Base-by-base conservation (phyloP, 352 stramenopile species). In the Phytophthora cryptogea region DNA sequence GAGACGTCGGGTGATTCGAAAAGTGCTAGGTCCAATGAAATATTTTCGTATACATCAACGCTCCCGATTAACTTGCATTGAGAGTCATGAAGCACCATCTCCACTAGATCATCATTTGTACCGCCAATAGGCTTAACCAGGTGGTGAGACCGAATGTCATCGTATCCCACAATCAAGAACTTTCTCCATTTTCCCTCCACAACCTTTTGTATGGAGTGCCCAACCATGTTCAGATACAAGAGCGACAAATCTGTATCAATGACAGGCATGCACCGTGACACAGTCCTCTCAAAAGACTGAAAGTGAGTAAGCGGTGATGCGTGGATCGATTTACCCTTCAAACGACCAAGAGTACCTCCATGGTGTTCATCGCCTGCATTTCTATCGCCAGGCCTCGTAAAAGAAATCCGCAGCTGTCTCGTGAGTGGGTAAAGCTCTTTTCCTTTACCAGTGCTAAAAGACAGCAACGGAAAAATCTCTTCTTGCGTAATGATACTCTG, bases 171-270 rank as follows among this genome's bases (percentile, higher is more conserved):
- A 37, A 95, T 66, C 43, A 69, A 69, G 20, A 78, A 89, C 40
- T 91, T 90, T 36, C 74, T 83, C 83, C 83, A 95, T 62, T 95
- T 92, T 40, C 80, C 80, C 16, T 95, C 84, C 8, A 89, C 68
- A 13, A 82, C 76, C 65, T 89, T 90, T 55, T 90, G 80, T 20
- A 95, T 74, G 5, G 54, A 72, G 43, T 91, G 79, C 0, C 86
- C 86, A 3, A 95, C 69, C 39, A 95, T 63, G 43, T 73, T 91
- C 37, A 78, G 62, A 16, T 92, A 90, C 30, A 91, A 68, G 49
- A 71, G 40, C 5, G 68, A 74, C 27, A 92, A 53, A 50, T 80
- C 78, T 9, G 49, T 20, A 47, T 93, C 78, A 3, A 76, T 48
- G 3, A 90, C 69, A 35, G 78, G 64, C 51, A 90, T 73, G 28